phyloP scores from a whole-genome alignment of 2,329 filamentous ascomycete genomes.

The Plectosphaerella cucumerina region DNA sequence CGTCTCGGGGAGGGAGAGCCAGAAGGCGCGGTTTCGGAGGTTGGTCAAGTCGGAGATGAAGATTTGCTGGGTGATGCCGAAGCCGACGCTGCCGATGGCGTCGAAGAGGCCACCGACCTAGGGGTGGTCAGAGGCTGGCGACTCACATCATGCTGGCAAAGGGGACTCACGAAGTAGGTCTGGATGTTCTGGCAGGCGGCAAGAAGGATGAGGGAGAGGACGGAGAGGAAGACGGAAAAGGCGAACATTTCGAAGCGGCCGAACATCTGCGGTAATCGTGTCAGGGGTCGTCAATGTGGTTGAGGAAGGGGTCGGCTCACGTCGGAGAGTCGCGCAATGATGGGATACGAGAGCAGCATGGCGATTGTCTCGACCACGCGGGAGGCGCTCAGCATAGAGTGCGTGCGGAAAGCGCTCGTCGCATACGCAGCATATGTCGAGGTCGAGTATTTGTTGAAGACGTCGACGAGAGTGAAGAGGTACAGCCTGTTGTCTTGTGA shows the following conservation, averaged over 20 bases:
- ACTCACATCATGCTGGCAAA: neutral
- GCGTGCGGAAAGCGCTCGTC: constrained; percentile 35
- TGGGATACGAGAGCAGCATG: constrained; percentile 50
- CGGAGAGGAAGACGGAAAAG: constrained; percentile 35
- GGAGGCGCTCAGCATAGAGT: constrained; percentile 44
- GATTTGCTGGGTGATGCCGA: constrained; percentile 28
- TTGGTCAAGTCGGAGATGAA: constrained; percentile 39
- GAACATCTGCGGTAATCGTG: constrained; percentile 37
- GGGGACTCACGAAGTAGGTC: constrained; percentile 58
- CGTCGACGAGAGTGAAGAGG: constrained; percentile 19
- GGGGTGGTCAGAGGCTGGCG: constrained; percentile 16
- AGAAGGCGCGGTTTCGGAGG: constrained; percentile 37
- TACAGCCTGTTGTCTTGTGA: neutral
- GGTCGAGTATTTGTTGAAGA: constrained; percentile 25
- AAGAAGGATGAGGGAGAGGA: constrained; percentile 58
- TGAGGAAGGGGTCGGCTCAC: constrained; percentile 6
- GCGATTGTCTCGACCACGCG: constrained; percentile 44
- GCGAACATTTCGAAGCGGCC: constrained; percentile 42
- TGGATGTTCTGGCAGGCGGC: constrained; percentile 53
- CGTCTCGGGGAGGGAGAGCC: constrained; percentile 35
- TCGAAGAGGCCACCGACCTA: constrained; percentile 53
- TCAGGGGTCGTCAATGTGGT: constrained; percentile 1
- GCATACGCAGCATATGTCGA: constrained; percentile 26
- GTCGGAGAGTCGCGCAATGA: constrained; percentile 56
- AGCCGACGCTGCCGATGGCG: constrained; percentile 42